phyloP scores from a whole-genome alignment of 495 filamentous ascomycete genomes.

The Trypethelium eluteriae region DNA sequence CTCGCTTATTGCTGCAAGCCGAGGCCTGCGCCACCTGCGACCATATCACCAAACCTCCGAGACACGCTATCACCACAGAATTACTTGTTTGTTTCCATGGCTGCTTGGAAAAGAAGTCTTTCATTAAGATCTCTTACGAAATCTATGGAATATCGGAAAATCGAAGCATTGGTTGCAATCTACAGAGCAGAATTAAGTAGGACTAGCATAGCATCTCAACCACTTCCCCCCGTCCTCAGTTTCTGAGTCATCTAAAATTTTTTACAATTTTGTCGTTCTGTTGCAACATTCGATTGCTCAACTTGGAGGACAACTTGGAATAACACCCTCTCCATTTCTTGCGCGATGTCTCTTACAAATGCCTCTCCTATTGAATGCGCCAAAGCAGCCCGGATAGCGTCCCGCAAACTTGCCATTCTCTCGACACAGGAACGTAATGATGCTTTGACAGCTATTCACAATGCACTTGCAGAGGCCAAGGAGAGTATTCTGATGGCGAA shows the following conservation, averaged over 20 bases:
- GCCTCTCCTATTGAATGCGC: constrained; percentile 37
- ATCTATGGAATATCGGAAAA: no score
- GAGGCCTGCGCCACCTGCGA: not conserved
- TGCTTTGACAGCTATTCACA: constrained; percentile 73
- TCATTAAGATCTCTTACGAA: no score
- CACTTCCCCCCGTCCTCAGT: not conserved
- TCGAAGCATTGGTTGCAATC: no score
- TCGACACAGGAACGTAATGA: constrained; percentile 55
- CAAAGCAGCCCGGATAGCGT: constrained; percentile 32
- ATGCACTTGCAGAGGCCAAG: constrained; percentile 57
- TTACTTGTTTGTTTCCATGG: no score
- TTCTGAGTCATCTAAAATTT: not conserved
- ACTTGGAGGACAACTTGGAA: not conserved
- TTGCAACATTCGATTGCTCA: not conserved
- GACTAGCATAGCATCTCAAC: not conserved
- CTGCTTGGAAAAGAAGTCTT: no score
- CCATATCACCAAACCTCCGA: no score
- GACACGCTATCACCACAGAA: no score
- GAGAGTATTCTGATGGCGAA: constrained; percentile 79
- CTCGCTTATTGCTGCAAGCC: constrained; percentile 12
- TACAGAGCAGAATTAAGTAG: no score
- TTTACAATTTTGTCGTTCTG: not conserved
- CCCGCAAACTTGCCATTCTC: constrained; percentile 34
- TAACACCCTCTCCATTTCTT: not conserved
- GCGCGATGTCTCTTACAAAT: constrained; percentile 40